A percentile compares a stretch with the other conserved stretches of the same genome.
Evolutionary conservation across 768 basidiomycete species (phyloP).

Genomic region (Tylopilus plumbeoviolaceoides): DNA sequence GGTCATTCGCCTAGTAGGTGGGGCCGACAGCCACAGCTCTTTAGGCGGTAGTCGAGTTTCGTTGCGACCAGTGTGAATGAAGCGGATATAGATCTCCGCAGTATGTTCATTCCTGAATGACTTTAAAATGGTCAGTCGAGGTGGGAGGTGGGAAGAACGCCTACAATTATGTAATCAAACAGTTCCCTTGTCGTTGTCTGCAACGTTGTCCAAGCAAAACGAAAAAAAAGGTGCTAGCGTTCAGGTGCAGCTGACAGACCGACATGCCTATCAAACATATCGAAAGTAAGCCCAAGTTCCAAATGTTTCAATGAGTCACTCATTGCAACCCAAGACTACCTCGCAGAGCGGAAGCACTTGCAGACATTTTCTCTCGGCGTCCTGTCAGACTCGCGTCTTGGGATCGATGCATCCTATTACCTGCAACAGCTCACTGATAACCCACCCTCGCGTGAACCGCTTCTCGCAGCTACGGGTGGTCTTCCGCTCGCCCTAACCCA

Average conservation of each 20-base stretch:
- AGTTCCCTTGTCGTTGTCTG: slow-evolving; percentile 14
- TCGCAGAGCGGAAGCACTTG: slow-evolving; percentile 84
- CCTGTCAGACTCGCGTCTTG: slow-evolving; percentile 87
- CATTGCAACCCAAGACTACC: slow-evolving; percentile 52
- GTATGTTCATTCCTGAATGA: not conserved
- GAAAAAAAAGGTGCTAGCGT: slow-evolving; percentile 1
- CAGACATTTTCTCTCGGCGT: slow-evolving; percentile 77
- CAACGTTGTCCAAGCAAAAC: slow-evolving; percentile 19
- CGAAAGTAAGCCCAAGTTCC: slow-evolving; percentile 58
- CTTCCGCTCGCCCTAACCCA: slow-evolving; percentile 83
- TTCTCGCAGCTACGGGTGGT: slow-evolving; percentile 93
- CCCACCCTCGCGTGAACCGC: slow-evolving; percentile 78
- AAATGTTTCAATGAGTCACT: not conserved
- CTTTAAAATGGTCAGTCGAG: too few relatives aligned
- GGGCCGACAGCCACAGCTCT: slow-evolving; percentile 3
- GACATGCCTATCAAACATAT: slow-evolving; percentile 80
- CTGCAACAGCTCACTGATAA: slow-evolving; percentile 73
- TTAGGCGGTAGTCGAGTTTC: not conserved
- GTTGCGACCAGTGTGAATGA: slow-evolving; percentile 1
- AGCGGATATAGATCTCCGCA: not conserved
- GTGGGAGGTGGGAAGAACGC: slow-evolving; percentile 5
- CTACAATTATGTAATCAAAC: slow-evolving; percentile 27
- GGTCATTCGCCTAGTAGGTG: slow-evolving; percentile 3
- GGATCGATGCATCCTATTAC: slow-evolving; percentile 95
- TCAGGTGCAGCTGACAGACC: slow-evolving; percentile 8